A percentile compares a stretch with the other conserved stretches of the same genome.
These are phyloP conservation scores for Rosa persica DNA, from an alignment of 306 rosid species.

Conservation along the genomic window DNA sequence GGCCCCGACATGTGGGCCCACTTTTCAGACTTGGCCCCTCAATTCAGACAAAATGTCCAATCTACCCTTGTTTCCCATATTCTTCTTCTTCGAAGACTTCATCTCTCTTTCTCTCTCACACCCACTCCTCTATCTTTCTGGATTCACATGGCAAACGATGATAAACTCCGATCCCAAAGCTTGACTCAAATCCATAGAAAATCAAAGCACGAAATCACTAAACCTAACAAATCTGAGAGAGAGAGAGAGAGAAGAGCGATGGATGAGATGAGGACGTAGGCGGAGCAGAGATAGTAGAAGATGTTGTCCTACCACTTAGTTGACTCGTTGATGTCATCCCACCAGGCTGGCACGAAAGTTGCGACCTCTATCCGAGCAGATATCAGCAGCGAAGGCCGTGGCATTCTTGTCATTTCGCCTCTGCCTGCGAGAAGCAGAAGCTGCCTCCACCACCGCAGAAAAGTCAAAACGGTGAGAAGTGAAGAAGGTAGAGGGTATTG, in stretches of 20 bases:
- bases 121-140: too few relatives aligned
- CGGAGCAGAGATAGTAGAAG: slow-evolving; percentile 68
- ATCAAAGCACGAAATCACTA: neutral
- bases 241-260: slow-evolving; percentile 52
- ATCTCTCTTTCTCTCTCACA: too few relatives aligned
- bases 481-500: slow-evolving; percentile 11
- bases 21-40: too few relatives aligned
- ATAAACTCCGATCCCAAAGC: slow-evolving; percentile 8
- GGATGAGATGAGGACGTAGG: slow-evolving; percentile 72
- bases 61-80: too few relatives aligned
- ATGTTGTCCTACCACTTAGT: slow-evolving; percentile 52
- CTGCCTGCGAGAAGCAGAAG: neutral
- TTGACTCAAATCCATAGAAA: neutral
- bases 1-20: too few relatives aligned
- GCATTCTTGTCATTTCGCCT: slow-evolving; percentile 44
- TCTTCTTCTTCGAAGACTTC: too few relatives aligned
- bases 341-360: slow-evolving; percentile 43
- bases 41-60: too few relatives aligned
- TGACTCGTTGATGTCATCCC: slow-evolving; percentile 59
- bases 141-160: too few relatives aligned
- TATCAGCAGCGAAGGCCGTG: slow-evolving; percentile 23
- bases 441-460: neutral
- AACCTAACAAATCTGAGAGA: neutral
- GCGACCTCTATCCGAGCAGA: slow-evolving; percentile 33
- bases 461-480: slow-evolving; percentile 14